A percentile compares a stretch with the other conserved stretches of the same genome.
phyloP scores from a whole-genome alignment of 345 rosid genomes.

The Erodium maritimum region DNA sequence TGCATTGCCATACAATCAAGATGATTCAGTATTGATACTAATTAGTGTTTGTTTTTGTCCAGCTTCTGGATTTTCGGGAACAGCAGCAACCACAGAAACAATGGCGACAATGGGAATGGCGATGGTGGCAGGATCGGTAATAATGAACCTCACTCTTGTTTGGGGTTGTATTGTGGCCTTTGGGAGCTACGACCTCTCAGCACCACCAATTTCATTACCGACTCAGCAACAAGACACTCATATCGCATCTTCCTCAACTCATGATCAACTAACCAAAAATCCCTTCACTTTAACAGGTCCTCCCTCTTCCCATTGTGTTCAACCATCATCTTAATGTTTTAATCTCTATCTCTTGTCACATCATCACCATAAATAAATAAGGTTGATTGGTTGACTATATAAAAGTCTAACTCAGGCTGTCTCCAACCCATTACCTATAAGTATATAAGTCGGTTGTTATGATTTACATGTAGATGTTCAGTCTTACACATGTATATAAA shows the following conservation, averaged over 20 bases:
- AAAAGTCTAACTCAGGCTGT: no score
- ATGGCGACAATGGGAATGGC: conserved; percentile 28
- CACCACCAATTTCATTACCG: conserved; percentile 5
- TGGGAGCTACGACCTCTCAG: conserved; percentile 29
- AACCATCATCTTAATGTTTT: no score
- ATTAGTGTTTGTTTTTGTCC: conserved; percentile 1
- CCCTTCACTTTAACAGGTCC: conserved; percentile 24
- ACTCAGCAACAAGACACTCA: background rate
- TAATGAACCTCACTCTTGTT: conserved; percentile 26
- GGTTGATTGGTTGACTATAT: no score
- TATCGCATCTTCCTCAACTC: background rate
- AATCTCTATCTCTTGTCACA: no score
- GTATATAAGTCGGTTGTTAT: no score
- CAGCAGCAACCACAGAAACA: conserved; percentile 14
- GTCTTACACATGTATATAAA: no score
- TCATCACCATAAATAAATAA: no score
- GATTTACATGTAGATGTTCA: no score
- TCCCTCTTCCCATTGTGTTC: no score
- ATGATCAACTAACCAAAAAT: conserved; percentile 1
- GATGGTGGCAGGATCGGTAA: conserved; percentile 37
- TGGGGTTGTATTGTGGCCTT: conserved; percentile 37
- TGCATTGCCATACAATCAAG: no score
- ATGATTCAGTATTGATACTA: no score
- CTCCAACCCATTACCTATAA: no score
- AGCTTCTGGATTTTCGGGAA: conserved; percentile 22